Conservation (phyloP, 73 alveolate genomes). For the Paramecium sexaurelia region DNA sequence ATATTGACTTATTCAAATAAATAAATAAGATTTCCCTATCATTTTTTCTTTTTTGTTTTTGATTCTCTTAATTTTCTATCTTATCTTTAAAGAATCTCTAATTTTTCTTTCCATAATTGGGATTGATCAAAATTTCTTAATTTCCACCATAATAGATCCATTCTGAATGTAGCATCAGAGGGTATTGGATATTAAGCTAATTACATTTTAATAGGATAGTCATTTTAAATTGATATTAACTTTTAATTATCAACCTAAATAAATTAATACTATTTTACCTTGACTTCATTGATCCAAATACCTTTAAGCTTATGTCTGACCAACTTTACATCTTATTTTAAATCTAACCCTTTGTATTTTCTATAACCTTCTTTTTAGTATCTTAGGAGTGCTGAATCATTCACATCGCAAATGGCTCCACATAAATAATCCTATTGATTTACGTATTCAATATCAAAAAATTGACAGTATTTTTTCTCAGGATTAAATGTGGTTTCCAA, state of each 20-base stretch:
- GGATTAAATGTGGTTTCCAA: slow-evolving; percentile 58
- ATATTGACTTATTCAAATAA: too few relatives aligned
- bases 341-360: slow-evolving; percentile 66
- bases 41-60: background rate
- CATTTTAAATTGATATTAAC: slow-evolving; percentile 15
- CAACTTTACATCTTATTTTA: slow-evolving; percentile 50
- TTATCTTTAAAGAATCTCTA: slow-evolving; percentile 53
- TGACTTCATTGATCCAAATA: slow-evolving; percentile 26
- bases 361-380: slow-evolving; percentile 38
- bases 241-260: slow-evolving; percentile 28
- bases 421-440: slow-evolving; percentile 51
- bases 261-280: background rate
- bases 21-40: too few relatives aligned
- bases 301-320: slow-evolving; percentile 27
- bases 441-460: background rate
- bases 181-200: slow-evolving; percentile 66
- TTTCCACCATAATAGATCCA: slow-evolving; percentile 62
- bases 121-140: slow-evolving; percentile 57
- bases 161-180: slow-evolving; percentile 66
- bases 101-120: slow-evolving; percentile 41
- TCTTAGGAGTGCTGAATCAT: slow-evolving; percentile 8
- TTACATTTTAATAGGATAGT: slow-evolving; percentile 56
- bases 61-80: slow-evolving; percentile 64
- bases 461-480: slow-evolving; percentile 55
- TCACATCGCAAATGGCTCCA: slow-evolving; percentile 61